Evolutionary conservation across 495 filamentous ascomycete genomes (phyloP).

Genomic region (Astrothelium macrocarpum): DNA sequence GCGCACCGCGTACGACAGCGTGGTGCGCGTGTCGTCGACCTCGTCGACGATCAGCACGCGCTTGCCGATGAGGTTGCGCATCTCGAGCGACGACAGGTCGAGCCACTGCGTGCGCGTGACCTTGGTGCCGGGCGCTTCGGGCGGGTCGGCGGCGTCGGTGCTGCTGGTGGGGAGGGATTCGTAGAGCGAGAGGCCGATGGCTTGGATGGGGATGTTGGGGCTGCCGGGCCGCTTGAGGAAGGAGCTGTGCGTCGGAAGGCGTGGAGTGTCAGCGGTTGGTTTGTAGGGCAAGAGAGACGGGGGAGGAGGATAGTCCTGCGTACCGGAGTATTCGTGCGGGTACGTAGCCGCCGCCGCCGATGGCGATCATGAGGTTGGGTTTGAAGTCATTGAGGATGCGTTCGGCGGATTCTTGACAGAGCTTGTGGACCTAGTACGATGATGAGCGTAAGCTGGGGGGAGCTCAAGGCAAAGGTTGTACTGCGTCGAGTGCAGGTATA

Average conservation of each 20-base stretch:
- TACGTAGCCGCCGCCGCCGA: constrained; percentile 94
- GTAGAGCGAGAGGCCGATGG: constrained; percentile 95
- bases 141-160: constrained; percentile 33
- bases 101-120: constrained; percentile 98
- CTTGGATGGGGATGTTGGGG: constrained; percentile 98
- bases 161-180: constrained; percentile 53
- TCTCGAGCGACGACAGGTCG: constrained; percentile 78
- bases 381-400: constrained; percentile 73
- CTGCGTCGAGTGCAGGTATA: too few species aligned
- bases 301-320: not conserved
- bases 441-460: not conserved
- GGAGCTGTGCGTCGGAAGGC: constrained; percentile 42
- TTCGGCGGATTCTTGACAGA: constrained; percentile 77
- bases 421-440: constrained; percentile 74
- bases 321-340: constrained; percentile 91
- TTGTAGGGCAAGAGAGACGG: not conserved
- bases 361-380: constrained; percentile 96
- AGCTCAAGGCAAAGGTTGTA: not conserved
- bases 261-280: not conserved
- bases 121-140: constrained; percentile 77
- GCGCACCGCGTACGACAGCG: constrained; percentile 89
- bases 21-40: constrained; percentile 96
- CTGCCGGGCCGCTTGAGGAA: constrained; percentile 86
- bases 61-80: constrained; percentile 90
- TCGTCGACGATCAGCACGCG: constrained; percentile 97